Evolutionary conservation across 2,329 filamentous ascomycete species (phyloP), one percentile per base, ranked within the genome.

Genomic region (Aureobasidium leucospermi): DNA sequence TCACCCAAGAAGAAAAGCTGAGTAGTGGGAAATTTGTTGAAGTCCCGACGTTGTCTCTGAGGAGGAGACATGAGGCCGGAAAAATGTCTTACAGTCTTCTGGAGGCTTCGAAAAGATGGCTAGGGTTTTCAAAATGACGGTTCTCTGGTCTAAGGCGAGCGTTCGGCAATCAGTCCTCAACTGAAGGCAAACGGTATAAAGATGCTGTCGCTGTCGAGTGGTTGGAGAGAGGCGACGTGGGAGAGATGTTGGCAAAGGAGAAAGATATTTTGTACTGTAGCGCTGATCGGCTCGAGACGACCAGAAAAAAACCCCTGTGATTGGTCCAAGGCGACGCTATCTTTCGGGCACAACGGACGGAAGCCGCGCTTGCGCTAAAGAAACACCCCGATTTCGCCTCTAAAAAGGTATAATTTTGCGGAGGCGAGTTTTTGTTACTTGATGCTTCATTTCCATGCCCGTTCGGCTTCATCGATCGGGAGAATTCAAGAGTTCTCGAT

Each of bases 1-100:
- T 69, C 78, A 95, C 90, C 89, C 65, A 96, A 82, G 16, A 96
- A 76, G 66, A 93, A 91, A 29, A 96, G 84, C 72, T 96, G 92
- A 28, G 85, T 75, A 7, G 88, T 84, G 4, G 91, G 92, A 69
- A 96, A 96, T 67, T 84, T 84, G 75, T 90, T 82, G 65, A 84
- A 81, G 74, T 87, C 81, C 76, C 80, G 73, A 34, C 52, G 41
- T 10, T 45, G 42, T 57, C 41, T 45, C 41, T 46, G 52, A 36
- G 52, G 52, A 46, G 42, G 42, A 55, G 51, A 55, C 52, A 57
- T 57, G 52, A 43, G 51, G 23, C n/a, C 51, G 38, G 28, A 32
- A 6, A 29, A 55, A 32, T 42, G 51, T 55, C 28, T 55, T 29
- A 42, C 38, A 28, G 15, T 41, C 19, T 52, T 41, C 9, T 41